Conservation (phyloP, 2,329 filamentous ascomycete species). For the Colletotrichum trifolii region DNA sequence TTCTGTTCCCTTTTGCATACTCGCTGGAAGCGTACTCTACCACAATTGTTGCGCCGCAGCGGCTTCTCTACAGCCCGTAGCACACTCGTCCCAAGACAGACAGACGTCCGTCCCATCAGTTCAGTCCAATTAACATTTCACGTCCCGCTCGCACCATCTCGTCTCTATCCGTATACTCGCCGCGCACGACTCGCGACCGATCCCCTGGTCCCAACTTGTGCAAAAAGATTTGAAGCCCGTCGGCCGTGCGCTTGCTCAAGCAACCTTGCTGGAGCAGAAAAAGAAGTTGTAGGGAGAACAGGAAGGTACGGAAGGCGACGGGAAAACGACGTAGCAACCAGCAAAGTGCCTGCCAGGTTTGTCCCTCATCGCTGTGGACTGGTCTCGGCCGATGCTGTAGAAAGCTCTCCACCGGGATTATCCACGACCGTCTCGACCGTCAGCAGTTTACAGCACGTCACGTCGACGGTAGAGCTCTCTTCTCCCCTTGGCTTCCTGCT, state of each 20-base stretch:
- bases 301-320: neutral
- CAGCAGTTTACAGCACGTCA: neutral
- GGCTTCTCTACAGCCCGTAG: neutral
- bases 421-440: conserved; percentile 1
- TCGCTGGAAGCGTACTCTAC: conserved; percentile 2
- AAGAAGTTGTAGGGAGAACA: neutral
- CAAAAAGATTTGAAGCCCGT: conserved; percentile 25
- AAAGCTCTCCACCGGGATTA: conserved; percentile 18
- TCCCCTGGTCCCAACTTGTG: conserved; percentile 26
- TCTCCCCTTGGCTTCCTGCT: neutral
- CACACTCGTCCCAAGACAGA: neutral
- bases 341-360: conserved; percentile 11
- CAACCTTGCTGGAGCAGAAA: conserved; percentile 2
- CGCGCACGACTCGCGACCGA: conserved; percentile 7
- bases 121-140: conserved; percentile 2
- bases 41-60: conserved; percentile 3
- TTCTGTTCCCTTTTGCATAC: conserved; percentile 5
- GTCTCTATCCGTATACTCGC: neutral
- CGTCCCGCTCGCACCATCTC: conserved; percentile 11
- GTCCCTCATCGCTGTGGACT: conserved; percentile 18
- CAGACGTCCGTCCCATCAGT: conserved; percentile 3
- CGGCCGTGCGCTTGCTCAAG: conserved; percentile 30
- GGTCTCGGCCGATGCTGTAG: conserved; percentile 24
- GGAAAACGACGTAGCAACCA: neutral
- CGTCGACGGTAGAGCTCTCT: neutral